A percentile compares a stretch with the other conserved stretches of the same genome.
phyloP scores from a whole-genome alignment of 176 grass and related monocot species.

The Zea mays region DNA sequence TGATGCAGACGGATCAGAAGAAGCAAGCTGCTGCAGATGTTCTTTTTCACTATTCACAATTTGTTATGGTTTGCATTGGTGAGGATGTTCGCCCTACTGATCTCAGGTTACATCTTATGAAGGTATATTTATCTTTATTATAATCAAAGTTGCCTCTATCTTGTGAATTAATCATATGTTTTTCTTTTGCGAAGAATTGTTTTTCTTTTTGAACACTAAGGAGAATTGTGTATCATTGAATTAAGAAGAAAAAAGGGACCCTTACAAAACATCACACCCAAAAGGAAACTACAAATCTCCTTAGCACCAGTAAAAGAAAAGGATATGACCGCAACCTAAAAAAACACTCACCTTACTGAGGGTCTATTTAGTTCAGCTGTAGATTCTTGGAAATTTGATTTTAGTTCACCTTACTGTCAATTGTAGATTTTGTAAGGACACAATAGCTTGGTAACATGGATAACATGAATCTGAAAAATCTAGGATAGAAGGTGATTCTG shows the following conservation, averaged over 20 bases:
- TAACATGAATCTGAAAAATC: no score
- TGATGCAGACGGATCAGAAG: slow-evolving; percentile 72
- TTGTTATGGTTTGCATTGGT: slow-evolving; percentile 94
- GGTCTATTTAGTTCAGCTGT: no score
- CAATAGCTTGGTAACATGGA: no score
- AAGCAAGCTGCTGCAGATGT: slow-evolving; percentile 91
- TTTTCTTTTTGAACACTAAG: neutral
- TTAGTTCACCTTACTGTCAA: no score
- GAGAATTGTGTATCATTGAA: neutral
- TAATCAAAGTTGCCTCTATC: slow-evolving; percentile 11
- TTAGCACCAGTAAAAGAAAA: no score
- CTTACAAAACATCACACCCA: neutral
- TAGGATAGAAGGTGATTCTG: no score
- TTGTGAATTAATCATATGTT: neutral
- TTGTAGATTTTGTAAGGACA: no score
- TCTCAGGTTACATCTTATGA: slow-evolving; percentile 92
- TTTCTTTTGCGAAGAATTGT: neutral
- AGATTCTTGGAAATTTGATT: no score
- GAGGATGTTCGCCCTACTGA: slow-evolving; percentile 84
- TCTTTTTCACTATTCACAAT: slow-evolving; percentile 83
- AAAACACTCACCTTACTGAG: no score
- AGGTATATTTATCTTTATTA: slow-evolving; percentile 46
- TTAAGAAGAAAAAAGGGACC: neutral
- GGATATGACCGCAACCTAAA: no score
- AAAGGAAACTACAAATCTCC: neutral